Conservation (phyloP, 371 early-diverging fungal genomes). For the Saksenaea vasiformis region DNA sequence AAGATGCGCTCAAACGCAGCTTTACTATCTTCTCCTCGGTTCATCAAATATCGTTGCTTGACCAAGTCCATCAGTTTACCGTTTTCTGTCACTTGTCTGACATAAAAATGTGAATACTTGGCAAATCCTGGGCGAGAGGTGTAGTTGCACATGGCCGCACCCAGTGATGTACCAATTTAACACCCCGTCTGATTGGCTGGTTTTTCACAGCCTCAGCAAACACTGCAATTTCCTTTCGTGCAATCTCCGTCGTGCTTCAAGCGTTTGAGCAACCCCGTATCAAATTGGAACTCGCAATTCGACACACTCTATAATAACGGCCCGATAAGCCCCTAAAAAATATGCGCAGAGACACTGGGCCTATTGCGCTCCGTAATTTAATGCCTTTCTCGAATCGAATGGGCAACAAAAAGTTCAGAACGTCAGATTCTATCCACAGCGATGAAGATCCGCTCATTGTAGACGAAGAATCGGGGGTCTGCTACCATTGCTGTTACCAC, state of each 20-base stretch:
- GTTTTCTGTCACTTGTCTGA: too few relatives aligned
- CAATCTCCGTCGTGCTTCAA: neutral
- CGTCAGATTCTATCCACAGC: slow-evolving; percentile 43
- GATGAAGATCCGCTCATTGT: slow-evolving; percentile 50
- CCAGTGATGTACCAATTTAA: too few relatives aligned
- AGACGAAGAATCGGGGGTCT: slow-evolving; percentile 47
- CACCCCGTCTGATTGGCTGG: too few relatives aligned
- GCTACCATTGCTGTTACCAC: neutral
- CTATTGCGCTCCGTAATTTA: slow-evolving; percentile 47
- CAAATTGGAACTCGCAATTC: neutral
- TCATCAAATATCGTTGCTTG: too few relatives aligned
- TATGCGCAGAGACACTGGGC: slow-evolving; percentile 36
- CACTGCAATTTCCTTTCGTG: neutral
- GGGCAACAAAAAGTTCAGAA: slow-evolving; percentile 34
- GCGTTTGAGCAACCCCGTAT: neutral
- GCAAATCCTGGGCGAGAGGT: too few relatives aligned
- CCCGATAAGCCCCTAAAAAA: neutral
- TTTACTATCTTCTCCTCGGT: too few relatives aligned
- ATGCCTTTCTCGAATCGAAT: slow-evolving; percentile 38
- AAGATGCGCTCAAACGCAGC: too few relatives aligned
- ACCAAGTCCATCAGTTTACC: too few relatives aligned
- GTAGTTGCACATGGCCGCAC: too few relatives aligned
- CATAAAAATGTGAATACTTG: too few relatives aligned
- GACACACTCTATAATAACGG: neutral
- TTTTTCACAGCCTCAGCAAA: too few relatives aligned